Evolutionary conservation across 169 alveolate genomes (phyloP), one percentile per base, ranked within the genome.

Genomic region (Theileria parva): DNA sequence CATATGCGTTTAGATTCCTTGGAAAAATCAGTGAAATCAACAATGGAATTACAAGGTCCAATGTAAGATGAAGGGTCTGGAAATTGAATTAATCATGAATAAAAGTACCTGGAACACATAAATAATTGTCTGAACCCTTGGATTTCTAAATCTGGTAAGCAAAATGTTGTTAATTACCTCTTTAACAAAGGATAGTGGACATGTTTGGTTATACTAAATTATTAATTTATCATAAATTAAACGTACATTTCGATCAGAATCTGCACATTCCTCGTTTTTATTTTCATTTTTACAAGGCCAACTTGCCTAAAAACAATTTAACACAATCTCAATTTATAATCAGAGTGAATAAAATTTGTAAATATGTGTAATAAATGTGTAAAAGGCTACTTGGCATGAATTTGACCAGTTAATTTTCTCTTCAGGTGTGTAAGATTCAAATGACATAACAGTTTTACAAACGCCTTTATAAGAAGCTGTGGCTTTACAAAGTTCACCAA

Each of bases 391-490:
- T 23, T 73, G 34, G 15, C 80, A 73, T 19, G 80, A 73, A 32
- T 23, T 60, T 30, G 80, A 51, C 80, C 80, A 73, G 57, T 73
- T 64, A 17, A 73, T 15, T 66, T 73, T 73, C 53, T 51, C 74
- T 34, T 73, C 80, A 17, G 53, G 59, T n/a, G 80, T 73, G 59
- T 64, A 34, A 3, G 80, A 61, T 19, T 51, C 23, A 25, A 73
- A 73, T 6, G 75, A 51, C 25, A 28, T 25, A 9, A 25, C 30
- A 25, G 50, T 63, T 30, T 59, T 63, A 44, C 89, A 83, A 50
- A 64, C 79, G 0, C 89, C 89, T 37, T 77, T 83, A 60, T 83
- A 83, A n/a, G 86, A 75, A n/a, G 59, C n/a, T 7, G 89, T 84
- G 7, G 89, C 89, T 51, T 66, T 77, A 75, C 89, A 83, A 59